Percentiles rank a stretch among this genome's conserved stretches.
These are phyloP conservation scores for Medicago arabica DNA, from an alignment of 306 rosid species.

Conservation along the genomic window DNA sequence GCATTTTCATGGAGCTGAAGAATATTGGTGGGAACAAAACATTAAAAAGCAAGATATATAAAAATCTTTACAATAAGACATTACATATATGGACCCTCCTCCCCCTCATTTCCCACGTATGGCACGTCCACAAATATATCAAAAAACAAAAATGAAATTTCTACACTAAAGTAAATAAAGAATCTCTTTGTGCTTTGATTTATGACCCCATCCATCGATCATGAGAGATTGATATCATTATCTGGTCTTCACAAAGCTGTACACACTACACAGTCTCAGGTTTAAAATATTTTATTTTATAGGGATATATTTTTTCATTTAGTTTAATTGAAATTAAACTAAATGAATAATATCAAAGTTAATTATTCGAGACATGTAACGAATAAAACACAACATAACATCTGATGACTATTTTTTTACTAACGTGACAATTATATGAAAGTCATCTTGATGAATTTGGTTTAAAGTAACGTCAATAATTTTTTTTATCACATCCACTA, in stretches of 20 bases:
- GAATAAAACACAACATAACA: too few relatives aligned
- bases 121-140: background rate
- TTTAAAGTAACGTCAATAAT: too few relatives aligned
- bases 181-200: constrained; percentile 10
- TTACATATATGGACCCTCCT: too few relatives aligned
- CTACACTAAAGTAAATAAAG: constrained; percentile 17
- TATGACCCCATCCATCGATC: background rate
- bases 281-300: background rate
- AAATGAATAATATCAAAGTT: too few relatives aligned
- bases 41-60: constrained; percentile 39
- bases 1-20: background rate
- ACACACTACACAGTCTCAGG: background rate
- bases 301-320: background rate
- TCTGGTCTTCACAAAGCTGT: background rate
- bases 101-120: too few relatives aligned
- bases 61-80: too few relatives aligned
- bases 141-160: constrained; percentile 20
- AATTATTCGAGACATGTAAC: too few relatives aligned
- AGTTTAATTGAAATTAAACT: too few relatives aligned
- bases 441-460: too few relatives aligned
- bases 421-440: too few relatives aligned
- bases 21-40: constrained; percentile 32
- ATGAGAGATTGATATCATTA: background rate
- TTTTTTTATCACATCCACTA: too few relatives aligned
- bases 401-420: too few relatives aligned